A percentile compares a stretch with the other conserved stretches of the same genome.
Conservation (phyloP, 495 filamentous ascomycete genomes). For the Ramalina intermedia region DNA sequence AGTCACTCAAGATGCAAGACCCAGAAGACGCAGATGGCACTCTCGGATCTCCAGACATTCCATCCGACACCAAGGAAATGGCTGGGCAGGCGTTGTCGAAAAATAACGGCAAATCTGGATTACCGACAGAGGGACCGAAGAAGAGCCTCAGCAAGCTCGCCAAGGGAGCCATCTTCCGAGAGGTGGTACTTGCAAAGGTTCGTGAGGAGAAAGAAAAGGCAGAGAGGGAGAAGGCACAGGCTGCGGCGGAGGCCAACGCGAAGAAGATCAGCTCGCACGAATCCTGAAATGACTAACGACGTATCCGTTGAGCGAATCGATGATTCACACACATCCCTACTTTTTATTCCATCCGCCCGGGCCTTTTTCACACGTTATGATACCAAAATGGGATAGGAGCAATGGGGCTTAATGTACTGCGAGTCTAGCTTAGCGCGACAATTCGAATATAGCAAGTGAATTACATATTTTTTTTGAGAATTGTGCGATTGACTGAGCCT, state of each 20-base stretch:
- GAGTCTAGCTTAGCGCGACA: neutral
- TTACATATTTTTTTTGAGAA: too few species aligned
- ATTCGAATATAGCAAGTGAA: too few species aligned
- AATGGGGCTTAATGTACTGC: neutral
- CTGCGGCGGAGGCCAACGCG: constrained; percentile 31
- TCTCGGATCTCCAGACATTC: constrained; percentile 45
- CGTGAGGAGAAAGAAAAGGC: constrained; percentile 82
- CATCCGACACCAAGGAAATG: constrained; percentile 40
- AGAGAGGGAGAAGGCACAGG: constrained; percentile 53
- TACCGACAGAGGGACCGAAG: constrained; percentile 30
- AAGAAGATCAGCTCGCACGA: constrained; percentile 6
- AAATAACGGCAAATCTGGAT: constrained; percentile 16
- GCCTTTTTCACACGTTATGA: neutral
- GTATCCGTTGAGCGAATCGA: neutral
- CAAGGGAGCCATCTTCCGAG: constrained; percentile 85
- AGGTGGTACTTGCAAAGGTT: constrained; percentile 95
- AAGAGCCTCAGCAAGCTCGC: constrained; percentile 60
- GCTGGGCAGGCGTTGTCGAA: constrained; percentile 19
- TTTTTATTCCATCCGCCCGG: neutral
- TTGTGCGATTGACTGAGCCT: too few species aligned
- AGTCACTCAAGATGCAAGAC: constrained; percentile 89
- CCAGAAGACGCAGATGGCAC: constrained; percentile 68
- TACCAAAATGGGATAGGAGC: neutral
- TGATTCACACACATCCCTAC: constrained; percentile 6
- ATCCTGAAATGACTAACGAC: neutral